Conservation (phyloP, 192 early-diverging fungal species). For the Gorgonomyces haynaldii region DNA sequence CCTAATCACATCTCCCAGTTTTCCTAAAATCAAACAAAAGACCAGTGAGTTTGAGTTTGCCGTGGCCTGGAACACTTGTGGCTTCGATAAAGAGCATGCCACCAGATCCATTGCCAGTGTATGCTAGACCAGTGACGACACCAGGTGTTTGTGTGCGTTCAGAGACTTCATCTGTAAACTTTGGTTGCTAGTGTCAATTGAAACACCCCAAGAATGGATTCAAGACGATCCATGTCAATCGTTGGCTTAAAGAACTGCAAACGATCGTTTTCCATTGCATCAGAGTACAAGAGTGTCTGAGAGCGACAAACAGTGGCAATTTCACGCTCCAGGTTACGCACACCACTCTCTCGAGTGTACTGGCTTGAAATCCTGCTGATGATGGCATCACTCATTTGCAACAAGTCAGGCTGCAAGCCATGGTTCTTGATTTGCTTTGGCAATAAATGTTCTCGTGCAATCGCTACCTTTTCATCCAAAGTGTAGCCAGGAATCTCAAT, state of each 20-base stretch:
- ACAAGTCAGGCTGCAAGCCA: conserved; percentile 35
- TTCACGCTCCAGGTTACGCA: conserved; percentile 60
- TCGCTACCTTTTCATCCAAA: conserved; percentile 69
- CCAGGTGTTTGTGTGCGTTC: conserved; percentile 54
- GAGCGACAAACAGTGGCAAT: conserved; percentile 59
- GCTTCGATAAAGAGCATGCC: conserved; percentile 73
- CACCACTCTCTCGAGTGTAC: conserved; percentile 74
- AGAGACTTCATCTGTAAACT: conserved; percentile 59
- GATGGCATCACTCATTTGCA: conserved; percentile 44
- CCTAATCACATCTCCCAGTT: conserved; percentile 74
- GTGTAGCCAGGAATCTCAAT: conserved; percentile 70
- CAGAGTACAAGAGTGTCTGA: conserved; percentile 56
- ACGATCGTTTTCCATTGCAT: conserved; percentile 32
- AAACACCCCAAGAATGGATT: conserved; percentile 60
- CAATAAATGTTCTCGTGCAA: conserved; percentile 58
- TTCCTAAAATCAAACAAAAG: conserved; percentile 31
- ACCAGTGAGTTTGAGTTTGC: conserved; percentile 56
- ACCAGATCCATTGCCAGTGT: conserved; percentile 58
- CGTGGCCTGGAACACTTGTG: conserved; percentile 60
- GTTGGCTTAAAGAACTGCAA: conserved; percentile 27
- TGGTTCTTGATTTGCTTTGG: conserved; percentile 65
- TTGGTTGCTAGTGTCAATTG: conserved; percentile 24
- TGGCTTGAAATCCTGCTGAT: conserved; percentile 49
- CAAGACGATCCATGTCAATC: conserved; percentile 37
- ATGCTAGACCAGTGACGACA: conserved; percentile 76